Evolutionary conservation across 2,329 filamentous ascomycete genomes (phyloP).

Genomic region (Colletotrichum tropicale): DNA sequence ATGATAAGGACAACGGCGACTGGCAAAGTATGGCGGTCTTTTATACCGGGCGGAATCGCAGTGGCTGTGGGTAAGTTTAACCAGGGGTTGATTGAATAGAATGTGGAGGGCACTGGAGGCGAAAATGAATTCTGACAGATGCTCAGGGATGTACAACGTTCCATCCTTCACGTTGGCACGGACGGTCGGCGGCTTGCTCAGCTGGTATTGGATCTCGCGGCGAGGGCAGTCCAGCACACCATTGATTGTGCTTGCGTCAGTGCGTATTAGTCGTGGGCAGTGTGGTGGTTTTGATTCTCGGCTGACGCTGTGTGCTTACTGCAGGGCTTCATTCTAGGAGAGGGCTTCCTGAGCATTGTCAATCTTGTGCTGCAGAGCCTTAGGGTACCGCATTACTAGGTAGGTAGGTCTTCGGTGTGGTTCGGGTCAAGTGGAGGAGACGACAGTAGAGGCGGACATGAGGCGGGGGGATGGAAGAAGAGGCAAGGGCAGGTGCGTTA

Average conservation of each 20-base stretch:
- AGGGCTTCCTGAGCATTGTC: constrained; percentile 89
- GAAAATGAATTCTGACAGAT: neutral
- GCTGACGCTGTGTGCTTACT: neutral
- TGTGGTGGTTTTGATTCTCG: neutral
- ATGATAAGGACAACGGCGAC: constrained; percentile 66
- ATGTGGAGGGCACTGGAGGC: neutral
- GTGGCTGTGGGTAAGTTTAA: constrained; percentile 77
- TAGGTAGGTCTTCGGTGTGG: neutral
- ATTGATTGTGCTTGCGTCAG: constrained; percentile 84
- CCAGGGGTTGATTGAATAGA: neutral
- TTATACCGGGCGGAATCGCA: constrained; percentile 90
- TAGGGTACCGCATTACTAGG: constrained; percentile 67
- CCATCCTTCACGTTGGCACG: constrained; percentile 93
- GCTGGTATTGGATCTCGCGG: constrained; percentile 76
- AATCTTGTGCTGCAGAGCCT: constrained; percentile 84
- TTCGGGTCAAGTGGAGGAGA: neutral
- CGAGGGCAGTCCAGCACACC: constrained; percentile 65
- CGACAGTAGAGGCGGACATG: neutral
- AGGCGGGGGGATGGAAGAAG: neutral
- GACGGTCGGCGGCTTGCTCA: constrained; percentile 75
- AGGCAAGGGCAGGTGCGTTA: neutral
- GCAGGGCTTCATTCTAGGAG: constrained; percentile 86
- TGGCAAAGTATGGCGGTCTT: constrained; percentile 70
- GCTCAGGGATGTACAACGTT: constrained; percentile 90
- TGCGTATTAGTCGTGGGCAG: constrained; percentile 36